Base-by-base conservation (phyloP, 176 grass and related monocot genomes). In the Poa pratensis region DNA sequence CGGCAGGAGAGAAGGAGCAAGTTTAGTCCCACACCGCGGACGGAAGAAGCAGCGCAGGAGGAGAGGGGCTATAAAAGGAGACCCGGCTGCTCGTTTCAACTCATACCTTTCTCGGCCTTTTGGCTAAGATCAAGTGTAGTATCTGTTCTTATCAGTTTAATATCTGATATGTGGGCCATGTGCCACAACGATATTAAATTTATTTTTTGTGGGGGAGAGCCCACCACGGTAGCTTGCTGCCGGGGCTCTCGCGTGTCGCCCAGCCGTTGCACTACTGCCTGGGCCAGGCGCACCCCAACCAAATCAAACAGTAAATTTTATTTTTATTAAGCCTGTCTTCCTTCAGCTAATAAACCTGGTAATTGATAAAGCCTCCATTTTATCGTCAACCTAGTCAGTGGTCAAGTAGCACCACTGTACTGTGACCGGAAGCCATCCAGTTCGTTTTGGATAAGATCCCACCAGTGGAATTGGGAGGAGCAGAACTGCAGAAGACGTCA, bases 61-160 rank as follows among this genome's bases (percentile, higher is more conserved):
- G 0, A 8, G n/a, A 43, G 1, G 0, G 14, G 7, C 70, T 73
- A 73, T 50, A 73, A 27, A 49, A 50, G 0, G 22, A 27, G 70
- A 50, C 43, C 70, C 7, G 23, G 22, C 14, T 49, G 43, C 9
- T 0, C 53, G 0, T 34, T 35, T 0, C 15, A 75, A 51, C 71
- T 59, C 88, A 85, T 92, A 95, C 88, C 93, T 92, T 96, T 96
- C 86, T 91, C 86, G 78, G 81, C 86, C 89, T 96, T 96, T 96
- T 95, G 86, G 81, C 84, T 89, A 93, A 93, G 86, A 92, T 92
- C 94, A 95, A 92, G 86, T 89, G 88, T 93, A 93, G 86, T 95
- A 92, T 94, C 82, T 94, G 92, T 94, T 91, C 89, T 94, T 94
- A 94, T 94, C 84, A 87, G 89, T 94, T 94, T 94, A 94, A 94